phyloP scores from a whole-genome alignment of 1,284 basidiomycete species.

The Rhodotorula sp. region DNA sequence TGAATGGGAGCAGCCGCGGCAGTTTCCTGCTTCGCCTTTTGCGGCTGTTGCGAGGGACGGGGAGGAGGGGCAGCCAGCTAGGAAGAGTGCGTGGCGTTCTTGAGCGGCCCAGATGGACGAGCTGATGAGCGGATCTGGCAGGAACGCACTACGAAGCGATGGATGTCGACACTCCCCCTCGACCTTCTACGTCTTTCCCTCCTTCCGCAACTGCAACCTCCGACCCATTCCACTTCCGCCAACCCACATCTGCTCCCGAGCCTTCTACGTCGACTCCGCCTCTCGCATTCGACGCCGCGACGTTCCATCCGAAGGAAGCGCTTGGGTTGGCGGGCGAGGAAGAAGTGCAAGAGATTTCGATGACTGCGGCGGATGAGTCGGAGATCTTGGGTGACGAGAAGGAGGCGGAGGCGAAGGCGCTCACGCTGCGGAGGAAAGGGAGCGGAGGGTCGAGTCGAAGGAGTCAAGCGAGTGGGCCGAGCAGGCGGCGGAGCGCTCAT shows the following conservation, averaged over 20 bases:
- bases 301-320: slow-evolving; percentile 19
- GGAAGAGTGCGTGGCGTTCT: slow-evolving; percentile 24
- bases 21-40: slow-evolving; percentile 23
- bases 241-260: neutral
- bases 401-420: neutral
- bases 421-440: neutral
- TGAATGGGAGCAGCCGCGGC: slow-evolving; percentile 34
- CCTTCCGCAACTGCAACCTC: slow-evolving; percentile 10
- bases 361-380: slow-evolving; percentile 13
- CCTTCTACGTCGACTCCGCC: neutral
- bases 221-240: slow-evolving; percentile 23
- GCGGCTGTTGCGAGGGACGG: neutral
- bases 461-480: neutral
- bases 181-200: slow-evolving; percentile 16
- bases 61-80: slow-evolving; percentile 20
- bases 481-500: neutral
- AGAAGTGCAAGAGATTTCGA: slow-evolving; percentile 18
- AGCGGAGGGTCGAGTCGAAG: neutral
- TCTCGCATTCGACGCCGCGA: slow-evolving; percentile 18
- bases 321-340: slow-evolving; percentile 22
- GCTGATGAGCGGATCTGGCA: neutral
- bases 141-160: slow-evolving; percentile 41
- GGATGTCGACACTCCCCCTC: slow-evolving; percentile 41
- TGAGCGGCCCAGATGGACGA: rapidly evolving
- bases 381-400: neutral